phyloP scores from a whole-genome alignment of 495 filamentous ascomycete species.

The Achaetomiella virescens region DNA sequence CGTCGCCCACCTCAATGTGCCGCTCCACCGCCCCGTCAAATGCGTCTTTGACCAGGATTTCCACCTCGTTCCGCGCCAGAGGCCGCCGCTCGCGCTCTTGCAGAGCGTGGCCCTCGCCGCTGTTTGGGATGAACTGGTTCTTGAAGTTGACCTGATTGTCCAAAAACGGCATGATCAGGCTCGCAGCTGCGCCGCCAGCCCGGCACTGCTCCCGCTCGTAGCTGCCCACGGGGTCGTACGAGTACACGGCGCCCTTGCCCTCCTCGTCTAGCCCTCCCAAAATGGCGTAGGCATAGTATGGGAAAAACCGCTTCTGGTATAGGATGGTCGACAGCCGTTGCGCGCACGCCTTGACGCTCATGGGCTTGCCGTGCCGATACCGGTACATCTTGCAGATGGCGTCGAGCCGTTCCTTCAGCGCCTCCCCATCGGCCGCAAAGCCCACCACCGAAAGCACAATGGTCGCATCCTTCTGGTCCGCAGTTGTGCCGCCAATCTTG shows the following conservation, averaged over 20 bases:
- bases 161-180: slow-evolving; percentile 97
- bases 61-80: slow-evolving; percentile 65
- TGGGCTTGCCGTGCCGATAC: slow-evolving; percentile 88
- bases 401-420: slow-evolving; percentile 83
- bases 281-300: slow-evolving; percentile 92
- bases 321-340: slow-evolving; percentile 89
- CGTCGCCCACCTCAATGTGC: slow-evolving; percentile 97
- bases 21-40: slow-evolving; percentile 97
- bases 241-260: slow-evolving; percentile 89
- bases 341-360: slow-evolving; percentile 88
- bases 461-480: slow-evolving; percentile 72
- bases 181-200: slow-evolving; percentile 89
- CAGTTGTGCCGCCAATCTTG: slow-evolving; percentile 85
- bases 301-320: slow-evolving; percentile 96
- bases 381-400: slow-evolving; percentile 94
- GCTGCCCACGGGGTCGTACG: slow-evolving; percentile 93
- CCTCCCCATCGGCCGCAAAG: slow-evolving; percentile 88
- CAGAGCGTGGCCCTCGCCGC: slow-evolving; percentile 75
- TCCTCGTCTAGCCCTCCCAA: slow-evolving; percentile 91
- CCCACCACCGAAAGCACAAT: slow-evolving; percentile 91
- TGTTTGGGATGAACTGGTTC: slow-evolving; percentile 93
- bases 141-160: slow-evolving; percentile 99
- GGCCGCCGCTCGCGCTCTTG: slow-evolving; percentile 58
- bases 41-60: slow-evolving; percentile 87
- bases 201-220: slow-evolving; percentile 95